phyloP scores from a whole-genome alignment of 306 rosid species.

The Pyrus communis region DNA sequence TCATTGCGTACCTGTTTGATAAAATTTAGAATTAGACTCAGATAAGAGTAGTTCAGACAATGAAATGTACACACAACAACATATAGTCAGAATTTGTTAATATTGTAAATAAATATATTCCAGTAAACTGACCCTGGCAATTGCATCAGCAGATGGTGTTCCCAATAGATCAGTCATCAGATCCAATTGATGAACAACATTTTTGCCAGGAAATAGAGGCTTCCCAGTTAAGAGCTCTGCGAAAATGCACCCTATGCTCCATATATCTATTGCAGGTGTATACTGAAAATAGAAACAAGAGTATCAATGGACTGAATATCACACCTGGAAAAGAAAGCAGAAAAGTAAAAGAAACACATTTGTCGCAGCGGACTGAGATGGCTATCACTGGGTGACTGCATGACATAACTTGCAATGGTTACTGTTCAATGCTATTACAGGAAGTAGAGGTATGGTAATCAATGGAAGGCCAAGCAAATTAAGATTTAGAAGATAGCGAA shows the following conservation, averaged over 20 bases:
- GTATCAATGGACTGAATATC: neutral
- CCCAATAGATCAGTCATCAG: slow-evolving; percentile 96
- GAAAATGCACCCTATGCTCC: slow-evolving; percentile 99
- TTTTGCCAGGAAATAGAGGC: slow-evolving; percentile 98
- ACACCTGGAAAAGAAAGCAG: neutral
- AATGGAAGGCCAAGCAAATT: no score
- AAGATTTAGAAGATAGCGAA: neutral
- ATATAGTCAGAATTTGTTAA: neutral
- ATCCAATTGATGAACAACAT: slow-evolving; percentile 95
- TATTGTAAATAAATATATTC: neutral
- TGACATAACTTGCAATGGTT: neutral
- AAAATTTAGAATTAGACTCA: slow-evolving; percentile 3
- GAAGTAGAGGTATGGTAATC: neutral
- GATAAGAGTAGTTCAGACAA: slow-evolving; percentile 8
- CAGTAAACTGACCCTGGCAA: slow-evolving; percentile 72
- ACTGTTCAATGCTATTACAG: neutral
- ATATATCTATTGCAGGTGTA: slow-evolving; percentile 97
- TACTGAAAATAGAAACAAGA: slow-evolving; percentile 45
- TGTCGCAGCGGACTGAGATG: neutral
- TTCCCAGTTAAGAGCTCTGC: slow-evolving; percentile 97
- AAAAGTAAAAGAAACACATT: neutral
- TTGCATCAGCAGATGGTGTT: slow-evolving; percentile 82
- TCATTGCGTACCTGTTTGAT: slow-evolving; percentile 71
- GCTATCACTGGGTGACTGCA: neutral
- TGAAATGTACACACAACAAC: neutral